These are phyloP conservation scores for Calonectria multiphialidica DNA, from an alignment of 2,329 filamentous ascomycete genomes.

Conservation along the genomic window DNA sequence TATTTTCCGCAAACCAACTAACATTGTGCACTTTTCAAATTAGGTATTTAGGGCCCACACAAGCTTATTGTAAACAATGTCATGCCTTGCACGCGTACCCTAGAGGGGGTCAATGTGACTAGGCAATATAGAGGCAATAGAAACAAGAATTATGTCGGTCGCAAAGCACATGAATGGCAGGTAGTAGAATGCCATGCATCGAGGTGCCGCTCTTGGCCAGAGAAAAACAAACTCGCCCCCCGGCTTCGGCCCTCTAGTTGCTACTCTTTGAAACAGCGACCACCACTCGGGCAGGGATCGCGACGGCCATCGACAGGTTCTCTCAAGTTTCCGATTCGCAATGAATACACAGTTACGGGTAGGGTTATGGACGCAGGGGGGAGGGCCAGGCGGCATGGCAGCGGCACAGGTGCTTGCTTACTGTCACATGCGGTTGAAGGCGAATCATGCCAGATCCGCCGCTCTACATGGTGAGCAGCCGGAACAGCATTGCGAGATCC, in stretches of 20 bases:
- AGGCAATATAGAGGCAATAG: background rate
- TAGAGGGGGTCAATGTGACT: background rate
- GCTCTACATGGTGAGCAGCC: background rate
- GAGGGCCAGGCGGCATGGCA: background rate
- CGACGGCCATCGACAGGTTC: background rate
- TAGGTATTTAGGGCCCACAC: background rate
- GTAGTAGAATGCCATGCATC: background rate
- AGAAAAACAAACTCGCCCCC: background rate
- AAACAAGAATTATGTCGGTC: background rate
- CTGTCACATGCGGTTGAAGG: background rate
- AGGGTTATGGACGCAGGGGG: background rate
- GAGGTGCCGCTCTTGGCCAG: background rate
- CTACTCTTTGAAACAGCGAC: constrained; percentile 6
- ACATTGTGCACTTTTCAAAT: background rate
- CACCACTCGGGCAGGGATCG: background rate
- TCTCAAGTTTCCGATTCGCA: background rate
- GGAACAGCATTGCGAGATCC: background rate
- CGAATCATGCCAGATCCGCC: constrained; percentile 3
- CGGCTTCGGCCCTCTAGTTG: background rate
- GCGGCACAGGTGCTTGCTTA: background rate
- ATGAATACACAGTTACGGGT: background rate
- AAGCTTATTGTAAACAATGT: constrained; percentile 1
- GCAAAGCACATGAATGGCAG: background rate
- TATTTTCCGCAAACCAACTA: background rate
- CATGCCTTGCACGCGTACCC: background rate